Conservation (phyloP, 805 yeast species). For the Suhomyces sp. region DNA sequence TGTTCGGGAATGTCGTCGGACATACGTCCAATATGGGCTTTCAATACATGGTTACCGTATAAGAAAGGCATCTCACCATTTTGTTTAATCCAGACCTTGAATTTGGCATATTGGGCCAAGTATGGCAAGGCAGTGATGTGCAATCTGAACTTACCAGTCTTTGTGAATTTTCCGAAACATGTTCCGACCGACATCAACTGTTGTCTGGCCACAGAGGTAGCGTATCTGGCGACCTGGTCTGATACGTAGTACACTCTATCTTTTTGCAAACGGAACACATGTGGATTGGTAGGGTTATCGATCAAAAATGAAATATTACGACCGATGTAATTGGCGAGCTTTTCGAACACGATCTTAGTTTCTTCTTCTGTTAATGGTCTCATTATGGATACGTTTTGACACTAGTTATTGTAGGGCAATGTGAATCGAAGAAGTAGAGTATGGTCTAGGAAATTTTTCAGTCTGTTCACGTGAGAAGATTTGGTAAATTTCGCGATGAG, state of each 20-base stretch:
- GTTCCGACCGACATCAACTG: constrained; percentile 90
- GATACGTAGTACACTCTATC: constrained; percentile 94
- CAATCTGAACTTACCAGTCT: constrained; percentile 92
- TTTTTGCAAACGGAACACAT: constrained; percentile 92
- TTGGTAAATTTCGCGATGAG: too few species aligned
- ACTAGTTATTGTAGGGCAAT: too few species aligned
- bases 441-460: background rate
- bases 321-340: constrained; percentile 95
- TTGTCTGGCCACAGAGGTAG: constrained; percentile 86
- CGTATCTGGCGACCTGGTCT: constrained; percentile 77
- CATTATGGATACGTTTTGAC: constrained; percentile 61
- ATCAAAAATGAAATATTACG: constrained; percentile 86
- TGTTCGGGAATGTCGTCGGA: constrained; percentile 98
- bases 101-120: constrained; percentile 83
- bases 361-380: constrained; percentile 96
- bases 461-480: too few species aligned
- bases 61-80: constrained; percentile 99
- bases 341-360: constrained; percentile 92
- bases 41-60: constrained; percentile 93
- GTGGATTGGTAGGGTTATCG: constrained; percentile 83
- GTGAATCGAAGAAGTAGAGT: too few species aligned
- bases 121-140: constrained; percentile 89
- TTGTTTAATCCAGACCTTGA: constrained; percentile 92
- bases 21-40: constrained; percentile 96
- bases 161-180: constrained; percentile 95